Base-by-base conservation (phyloP, 495 filamentous ascomycete genomes). In the Penicillium lividum region DNA sequence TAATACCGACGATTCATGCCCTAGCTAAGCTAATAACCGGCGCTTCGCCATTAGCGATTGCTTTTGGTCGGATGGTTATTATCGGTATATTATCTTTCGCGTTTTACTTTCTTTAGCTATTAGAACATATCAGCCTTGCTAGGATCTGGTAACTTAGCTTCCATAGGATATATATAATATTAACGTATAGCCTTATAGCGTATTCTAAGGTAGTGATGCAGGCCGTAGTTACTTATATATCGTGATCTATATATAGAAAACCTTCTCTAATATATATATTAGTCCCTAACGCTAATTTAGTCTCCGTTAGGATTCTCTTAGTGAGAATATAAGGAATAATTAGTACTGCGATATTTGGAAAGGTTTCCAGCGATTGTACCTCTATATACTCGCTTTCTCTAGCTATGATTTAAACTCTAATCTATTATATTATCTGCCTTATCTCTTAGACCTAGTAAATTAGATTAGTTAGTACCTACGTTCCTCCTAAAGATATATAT, bases 51-150 rank as follows among this genome's bases (percentile, higher is more conserved):
- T 56, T 60, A 16, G 52, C 52, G 29, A 31, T 51, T n/a, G 46
- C 46, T 16, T 55, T 56, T 51, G 29, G 58, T 13, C 52, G 38
- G 22, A 8, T 60, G 11, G 53, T 54, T n/a, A 49, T 60, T 15
- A 31, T 38, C 25, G 51, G 29, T 34, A n/a, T 22, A 16, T 11
- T 51, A 27, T 46, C 52, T 2, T 29, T 38, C 28, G 25, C 29
- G 13, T 22, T 60, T 7, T 60, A 60, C 38, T 47, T 60, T 16
- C 45, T 57, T 44, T 28, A 47, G 7, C 55, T 47, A 1, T 30
- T 57, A 13, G 47, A 57, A 27, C 25, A 47, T 29, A 34, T 57
- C 29, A 47, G 47, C 4, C 16, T 51, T 13, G 55, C 22, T 13
- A 38, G 50, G 18, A 42, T 42, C 11, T 57, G 55, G 55, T 47